Base-by-base conservation (phyloP, 495 filamentous ascomycete genomes). In the Hypoxylon trugodes region DNA sequence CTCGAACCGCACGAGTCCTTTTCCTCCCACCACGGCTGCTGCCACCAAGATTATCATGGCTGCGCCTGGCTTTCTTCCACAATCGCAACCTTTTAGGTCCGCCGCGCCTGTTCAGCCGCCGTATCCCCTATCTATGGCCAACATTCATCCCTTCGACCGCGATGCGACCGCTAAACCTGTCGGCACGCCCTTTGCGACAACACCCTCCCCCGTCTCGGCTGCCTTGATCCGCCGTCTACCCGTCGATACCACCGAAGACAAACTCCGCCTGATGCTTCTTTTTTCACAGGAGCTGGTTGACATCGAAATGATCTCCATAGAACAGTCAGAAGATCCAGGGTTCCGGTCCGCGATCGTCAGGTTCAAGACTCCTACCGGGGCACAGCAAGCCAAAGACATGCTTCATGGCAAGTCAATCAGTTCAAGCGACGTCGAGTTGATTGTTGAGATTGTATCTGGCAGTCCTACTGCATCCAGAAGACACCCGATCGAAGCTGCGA, bases 201-300 rank as follows among this genome's bases (percentile, higher is more conserved):
- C 70, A n/a, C 63, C 77, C 15, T 59, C 69, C 16, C 42, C 73
- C 32, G 59, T 68, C 6, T 69, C 76, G n/a, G 51, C 75, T 13
- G 68, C 77, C 49, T 73, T 91, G 45, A 89, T 97, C 76, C 90
- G 90, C 61, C 89, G 87, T 66, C 82, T 97, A 0, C 90, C 93
- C 5, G 72, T 79, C 49, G 91, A 88, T 66, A 93, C 86, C 15
- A 87, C 84, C 46, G 81, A 87, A 52, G 89, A 93, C 55, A 82
- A 85, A 33, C 78, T 96, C 58, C 86, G 89, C 59, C 84, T 89
- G 61, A 93, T 97, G 88, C 81, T 96, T 12, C 79, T 95, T 10
- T 96, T 93, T 71, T 90, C 91, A 21, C 90, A 95, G 69, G 92
- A 93, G 48, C 81, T 96, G 26, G 76, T 91, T 47, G 84, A 88